Percentiles rank a stretch among this genome's conserved stretches.
Conservation (phyloP, 2,329 filamentous ascomycete species). For the Dactylellina cionopaga region DNA sequence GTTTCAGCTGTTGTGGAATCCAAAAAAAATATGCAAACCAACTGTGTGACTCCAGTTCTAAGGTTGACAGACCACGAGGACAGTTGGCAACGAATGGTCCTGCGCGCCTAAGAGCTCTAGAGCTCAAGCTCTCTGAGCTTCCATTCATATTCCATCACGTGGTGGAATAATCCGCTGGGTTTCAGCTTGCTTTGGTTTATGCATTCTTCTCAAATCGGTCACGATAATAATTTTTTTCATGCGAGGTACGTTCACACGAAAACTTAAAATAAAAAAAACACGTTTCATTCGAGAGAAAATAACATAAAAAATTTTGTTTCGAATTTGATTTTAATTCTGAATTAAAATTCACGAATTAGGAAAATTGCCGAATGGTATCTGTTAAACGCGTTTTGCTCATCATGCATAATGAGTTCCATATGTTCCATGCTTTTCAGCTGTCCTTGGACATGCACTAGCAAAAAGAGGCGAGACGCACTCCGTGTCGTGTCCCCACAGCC, state of each 20-base stretch:
- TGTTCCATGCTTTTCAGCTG: constrained; percentile 46
- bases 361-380: constrained; percentile 44
- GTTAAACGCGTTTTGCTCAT: constrained; percentile 41
- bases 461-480: constrained; percentile 51
- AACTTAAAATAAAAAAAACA: too few species aligned
- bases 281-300: background rate
- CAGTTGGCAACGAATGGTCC: constrained; percentile 11
- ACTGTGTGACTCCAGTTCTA: constrained; percentile 35
- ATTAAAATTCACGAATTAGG: constrained; percentile 38
- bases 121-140: constrained; percentile 18
- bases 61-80: constrained; percentile 42
- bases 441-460: constrained; percentile 40
- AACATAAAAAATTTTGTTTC: constrained; percentile 14
- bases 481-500: constrained; percentile 50
- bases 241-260: constrained; percentile 2
- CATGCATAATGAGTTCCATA: constrained; percentile 38
- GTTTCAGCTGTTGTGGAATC: background rate
- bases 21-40: too few species aligned
- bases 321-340: constrained; percentile 19
- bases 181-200: constrained; percentile 48
- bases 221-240: constrained; percentile 10
- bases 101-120: constrained; percentile 40
- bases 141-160: constrained; percentile 34
- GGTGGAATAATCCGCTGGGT: constrained; percentile 28
- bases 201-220: constrained; percentile 13